Percentiles rank a stretch among this genome's conserved stretches.
Evolutionary conservation across 2,329 filamentous ascomycete genomes (phyloP).

Genomic region (Penicillium sp.): DNA sequence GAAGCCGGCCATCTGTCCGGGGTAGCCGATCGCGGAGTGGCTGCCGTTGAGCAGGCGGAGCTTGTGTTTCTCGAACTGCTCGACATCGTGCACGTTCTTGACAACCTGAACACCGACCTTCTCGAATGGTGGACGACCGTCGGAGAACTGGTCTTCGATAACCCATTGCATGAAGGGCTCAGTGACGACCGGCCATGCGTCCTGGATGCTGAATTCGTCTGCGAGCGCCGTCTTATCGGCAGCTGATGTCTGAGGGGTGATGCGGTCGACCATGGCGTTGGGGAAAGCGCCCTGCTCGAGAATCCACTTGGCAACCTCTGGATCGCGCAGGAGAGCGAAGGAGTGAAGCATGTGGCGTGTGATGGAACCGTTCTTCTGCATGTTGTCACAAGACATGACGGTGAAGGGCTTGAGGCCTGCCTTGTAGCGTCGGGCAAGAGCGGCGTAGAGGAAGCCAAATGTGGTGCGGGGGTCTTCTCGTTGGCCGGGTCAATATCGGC

Average conservation of each 20-base stretch:
- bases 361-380: conserved; percentile 56
- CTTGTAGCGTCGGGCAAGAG: conserved; percentile 46
- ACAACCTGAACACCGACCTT: conserved; percentile 54
- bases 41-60: conserved; percentile 54
- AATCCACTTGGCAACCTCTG: conserved; percentile 51
- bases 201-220: conserved; percentile 47
- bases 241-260: conserved; percentile 50
- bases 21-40: conserved; percentile 53
- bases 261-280: conserved; percentile 56
- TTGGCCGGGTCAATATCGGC: conserved; percentile 46
- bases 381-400: conserved; percentile 55
- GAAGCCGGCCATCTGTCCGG: conserved; percentile 52
- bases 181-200: conserved; percentile 53
- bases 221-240: conserved; percentile 47
- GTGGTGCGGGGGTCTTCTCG: conserved; percentile 45
- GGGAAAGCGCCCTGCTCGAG: conserved; percentile 49
- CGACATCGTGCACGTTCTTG: conserved; percentile 50
- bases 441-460: conserved; percentile 54
- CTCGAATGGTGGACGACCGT: conserved; percentile 52
- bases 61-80: conserved; percentile 57
- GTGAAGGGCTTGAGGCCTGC: conserved; percentile 52
- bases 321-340: conserved; percentile 49
- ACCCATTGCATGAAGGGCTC: conserved; percentile 58
- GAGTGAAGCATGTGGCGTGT: conserved; percentile 52
- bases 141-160: conserved; percentile 51